Conservation (phyloP, 106 monocot species). For the Hemerocallis citrina region DNA sequence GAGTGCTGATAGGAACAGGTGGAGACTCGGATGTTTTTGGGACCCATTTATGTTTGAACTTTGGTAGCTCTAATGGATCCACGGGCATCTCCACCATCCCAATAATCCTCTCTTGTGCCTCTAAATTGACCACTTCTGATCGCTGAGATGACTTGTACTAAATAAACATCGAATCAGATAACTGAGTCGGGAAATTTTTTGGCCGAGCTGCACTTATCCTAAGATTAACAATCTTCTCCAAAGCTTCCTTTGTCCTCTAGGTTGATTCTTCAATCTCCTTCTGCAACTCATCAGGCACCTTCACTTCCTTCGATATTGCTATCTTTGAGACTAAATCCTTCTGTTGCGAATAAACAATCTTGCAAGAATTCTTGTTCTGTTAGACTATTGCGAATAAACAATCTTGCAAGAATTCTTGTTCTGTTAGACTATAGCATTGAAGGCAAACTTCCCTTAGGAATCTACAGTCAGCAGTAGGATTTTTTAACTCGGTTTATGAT, state of each 20-base stretch:
- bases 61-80: constrained; percentile 92
- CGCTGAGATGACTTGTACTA: constrained; percentile 93
- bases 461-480: constrained; percentile 88
- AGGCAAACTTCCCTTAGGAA: constrained; percentile 81
- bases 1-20: constrained; percentile 94
- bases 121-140: constrained; percentile 86
- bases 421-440: constrained; percentile 78
- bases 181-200: constrained; percentile 80
- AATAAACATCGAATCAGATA: constrained; percentile 76
- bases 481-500: constrained; percentile 75
- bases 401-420: constrained; percentile 80
- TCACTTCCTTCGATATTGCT: constrained; percentile 20
- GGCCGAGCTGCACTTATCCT: constrained; percentile 90
- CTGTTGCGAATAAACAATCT: constrained; percentile 88
- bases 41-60: constrained; percentile 98
- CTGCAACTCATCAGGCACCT: constrained; percentile 29
- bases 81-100: constrained; percentile 91
- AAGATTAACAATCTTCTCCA: constrained; percentile 92
- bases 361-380: constrained; percentile 80
- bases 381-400: constrained; percentile 78
- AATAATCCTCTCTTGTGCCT: constrained; percentile 87
- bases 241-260: constrained; percentile 60
- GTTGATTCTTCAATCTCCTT: constrained; percentile 93
- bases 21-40: constrained; percentile 86
- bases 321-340: constrained; percentile 81